phyloP scores from a whole-genome alignment of 78 protist genomes.

The Cavenderia fasciculata region DNA sequence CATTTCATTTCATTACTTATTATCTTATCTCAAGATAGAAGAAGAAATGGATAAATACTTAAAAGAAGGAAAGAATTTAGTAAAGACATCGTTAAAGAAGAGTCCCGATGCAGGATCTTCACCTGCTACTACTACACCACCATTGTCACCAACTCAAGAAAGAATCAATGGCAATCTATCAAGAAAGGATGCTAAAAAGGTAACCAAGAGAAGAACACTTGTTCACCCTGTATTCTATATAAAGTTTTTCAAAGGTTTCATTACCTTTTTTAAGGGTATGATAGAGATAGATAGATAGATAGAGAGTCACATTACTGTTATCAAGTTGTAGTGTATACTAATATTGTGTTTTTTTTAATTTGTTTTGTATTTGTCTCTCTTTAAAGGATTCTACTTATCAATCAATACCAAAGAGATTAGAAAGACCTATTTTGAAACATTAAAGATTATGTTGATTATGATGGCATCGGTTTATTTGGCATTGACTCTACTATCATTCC shows the following conservation, averaged over 20 bases:
- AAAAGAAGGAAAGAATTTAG: not conserved
- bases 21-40: too few relatives aligned
- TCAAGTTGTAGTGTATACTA: too few relatives aligned
- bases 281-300: too few relatives aligned
- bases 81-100: conserved; percentile 8
- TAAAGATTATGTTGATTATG: conserved; percentile 1
- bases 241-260: conserved; percentile 32
- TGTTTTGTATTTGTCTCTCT: not conserved
- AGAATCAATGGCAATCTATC: not conserved
- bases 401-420: not conserved
- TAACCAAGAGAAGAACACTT: conserved; percentile 34
- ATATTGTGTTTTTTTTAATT: not conserved
- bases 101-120: not conserved
- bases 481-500: not conserved
- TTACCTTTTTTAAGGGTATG: conserved; percentile 1
- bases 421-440: conserved; percentile 5
- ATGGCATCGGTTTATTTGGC: conserved; percentile 26
- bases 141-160: not conserved
- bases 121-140: not conserved
- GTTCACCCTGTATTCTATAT: conserved; percentile 22
- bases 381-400: not conserved
- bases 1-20: too few relatives aligned
- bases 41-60: conserved; percentile 42
- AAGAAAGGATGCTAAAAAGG: conserved; percentile 13
- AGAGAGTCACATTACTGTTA: too few relatives aligned